A percentile compares a stretch with the other conserved stretches of the same genome.
phyloP scores from a whole-genome alignment of 2,329 filamentous ascomycete species.

The Monosporascus cannonballus region DNA sequence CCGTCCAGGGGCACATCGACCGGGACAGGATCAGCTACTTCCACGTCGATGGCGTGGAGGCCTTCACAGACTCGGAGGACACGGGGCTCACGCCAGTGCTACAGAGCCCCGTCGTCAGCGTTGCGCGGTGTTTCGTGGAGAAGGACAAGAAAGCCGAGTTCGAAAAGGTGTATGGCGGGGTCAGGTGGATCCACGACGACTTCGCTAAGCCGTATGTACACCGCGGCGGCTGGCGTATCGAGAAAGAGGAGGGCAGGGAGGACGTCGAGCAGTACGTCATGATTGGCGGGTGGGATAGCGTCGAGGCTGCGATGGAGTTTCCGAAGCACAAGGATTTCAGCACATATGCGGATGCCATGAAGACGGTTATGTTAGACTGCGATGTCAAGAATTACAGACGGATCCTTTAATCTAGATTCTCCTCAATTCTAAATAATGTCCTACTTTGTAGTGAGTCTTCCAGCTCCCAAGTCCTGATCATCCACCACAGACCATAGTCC shows the following conservation, averaged over 20 bases:
- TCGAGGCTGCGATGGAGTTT: neutral
- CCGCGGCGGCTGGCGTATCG: slow-evolving; percentile 3
- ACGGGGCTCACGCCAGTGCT: slow-evolving; percentile 12
- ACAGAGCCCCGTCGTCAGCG: slow-evolving; percentile 29
- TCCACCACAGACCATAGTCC: too few relatives aligned
- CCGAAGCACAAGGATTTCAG: neutral
- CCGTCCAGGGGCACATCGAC: slow-evolving; percentile 27
- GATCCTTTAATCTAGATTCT: neutral
- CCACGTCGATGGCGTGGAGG: slow-evolving; percentile 32
- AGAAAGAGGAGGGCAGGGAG: slow-evolving; percentile 1
- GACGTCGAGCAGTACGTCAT: neutral
- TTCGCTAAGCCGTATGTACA: neutral
- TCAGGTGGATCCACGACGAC: neutral
- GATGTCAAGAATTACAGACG: neutral
- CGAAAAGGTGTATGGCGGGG: neutral
- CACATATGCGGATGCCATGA: neutral
- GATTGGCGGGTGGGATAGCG: neutral
- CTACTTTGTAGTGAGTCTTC: too few relatives aligned
- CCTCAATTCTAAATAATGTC: too few relatives aligned
- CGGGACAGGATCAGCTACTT: slow-evolving; percentile 31
- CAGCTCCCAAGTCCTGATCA: too few relatives aligned
- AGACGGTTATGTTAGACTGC: neutral
- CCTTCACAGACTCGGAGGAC: slow-evolving; percentile 9
- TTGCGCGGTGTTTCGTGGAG: slow-evolving; percentile 14
- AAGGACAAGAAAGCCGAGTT: slow-evolving; percentile 1